phyloP scores from a whole-genome alignment of 2,329 filamentous ascomycete species.

The Colletotrichum sp. region DNA sequence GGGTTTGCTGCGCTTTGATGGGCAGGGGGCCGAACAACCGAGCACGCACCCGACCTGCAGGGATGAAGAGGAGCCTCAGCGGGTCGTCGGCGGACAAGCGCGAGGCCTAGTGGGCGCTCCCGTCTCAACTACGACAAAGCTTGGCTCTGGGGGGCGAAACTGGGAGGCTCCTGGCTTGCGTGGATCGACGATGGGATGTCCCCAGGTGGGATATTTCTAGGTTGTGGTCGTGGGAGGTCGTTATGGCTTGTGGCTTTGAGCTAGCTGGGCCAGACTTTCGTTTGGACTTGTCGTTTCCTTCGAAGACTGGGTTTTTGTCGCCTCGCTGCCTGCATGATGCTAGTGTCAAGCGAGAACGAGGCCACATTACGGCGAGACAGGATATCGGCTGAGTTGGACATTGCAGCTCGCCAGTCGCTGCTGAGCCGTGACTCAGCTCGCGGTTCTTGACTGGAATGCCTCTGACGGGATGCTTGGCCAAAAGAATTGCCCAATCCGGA shows the following conservation, averaged over 20 bases:
- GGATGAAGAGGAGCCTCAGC: not conserved
- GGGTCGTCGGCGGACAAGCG: not conserved
- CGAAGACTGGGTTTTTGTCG: not conserved
- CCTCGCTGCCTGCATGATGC: not conserved
- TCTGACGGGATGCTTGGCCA: not conserved
- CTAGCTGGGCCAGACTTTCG: not conserved
- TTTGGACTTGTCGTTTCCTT: not conserved
- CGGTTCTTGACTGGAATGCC: not conserved
- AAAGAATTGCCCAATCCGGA: not conserved
- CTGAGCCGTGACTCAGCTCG: not conserved
- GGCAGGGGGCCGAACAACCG: not conserved
- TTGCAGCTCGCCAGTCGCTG: not conserved
- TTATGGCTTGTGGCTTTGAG: not conserved
- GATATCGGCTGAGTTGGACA: not conserved
- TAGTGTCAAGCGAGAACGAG: not conserved
- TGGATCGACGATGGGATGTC: not conserved
- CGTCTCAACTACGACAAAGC: not conserved
- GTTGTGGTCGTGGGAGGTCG: not conserved
- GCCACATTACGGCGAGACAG: not conserved
- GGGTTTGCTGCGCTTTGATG: not conserved
- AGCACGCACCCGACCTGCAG: not conserved
- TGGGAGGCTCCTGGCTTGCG: not conserved
- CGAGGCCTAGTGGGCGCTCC: not conserved
- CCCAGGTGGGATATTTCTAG: not conserved
- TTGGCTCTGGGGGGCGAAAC: not conserved